phyloP scores from a whole-genome alignment of 768 basidiomycete genomes.

The Dendrothele bispora region DNA sequence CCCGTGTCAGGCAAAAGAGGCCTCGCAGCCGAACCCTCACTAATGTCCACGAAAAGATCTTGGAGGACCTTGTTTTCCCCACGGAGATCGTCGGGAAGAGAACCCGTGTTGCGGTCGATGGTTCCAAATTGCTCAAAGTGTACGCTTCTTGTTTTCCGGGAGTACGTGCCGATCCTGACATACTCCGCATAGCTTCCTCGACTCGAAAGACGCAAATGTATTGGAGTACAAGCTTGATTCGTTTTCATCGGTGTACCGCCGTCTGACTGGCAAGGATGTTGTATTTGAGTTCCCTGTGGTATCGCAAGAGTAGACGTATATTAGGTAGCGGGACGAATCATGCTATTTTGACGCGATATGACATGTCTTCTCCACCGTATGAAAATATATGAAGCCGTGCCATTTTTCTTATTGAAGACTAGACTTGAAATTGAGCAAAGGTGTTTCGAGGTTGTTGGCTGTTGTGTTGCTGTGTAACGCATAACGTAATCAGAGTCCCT shows the following conservation, averaged over 20 bases:
- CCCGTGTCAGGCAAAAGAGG: constrained; percentile 92
- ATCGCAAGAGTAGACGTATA: constrained; percentile 59
- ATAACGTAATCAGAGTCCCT: constrained; percentile 4
- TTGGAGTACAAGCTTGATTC: constrained; percentile 99
- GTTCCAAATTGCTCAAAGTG: constrained; percentile 97
- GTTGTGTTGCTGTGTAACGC: background rate
- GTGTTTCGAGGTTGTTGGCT: background rate
- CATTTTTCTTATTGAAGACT: background rate
- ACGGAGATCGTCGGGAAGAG: constrained; percentile 99
- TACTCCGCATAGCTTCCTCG: constrained; percentile 72
- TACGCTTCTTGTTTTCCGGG: constrained; percentile 46
- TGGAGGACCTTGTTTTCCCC: constrained; percentile 98
- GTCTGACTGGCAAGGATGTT: constrained; percentile 95
- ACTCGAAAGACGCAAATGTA: constrained; percentile 96
- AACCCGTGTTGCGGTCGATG: constrained; percentile 90
- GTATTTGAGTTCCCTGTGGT: constrained; percentile 89
- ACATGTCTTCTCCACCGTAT: constrained; percentile 23
- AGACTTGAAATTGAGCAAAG: too few relatives aligned
- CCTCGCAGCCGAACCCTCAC: constrained; percentile 97
- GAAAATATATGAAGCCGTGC: constrained; percentile 4
- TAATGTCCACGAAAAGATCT: constrained; percentile 95
- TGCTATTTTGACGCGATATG: constrained; percentile 17
- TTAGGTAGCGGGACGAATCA: constrained; percentile 25
- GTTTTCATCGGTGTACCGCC: constrained; percentile 95
- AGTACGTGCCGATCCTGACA: constrained; percentile 14